phyloP scores from a whole-genome alignment of 169 alveolate species.

The Plasmodium falciparum region DNA sequence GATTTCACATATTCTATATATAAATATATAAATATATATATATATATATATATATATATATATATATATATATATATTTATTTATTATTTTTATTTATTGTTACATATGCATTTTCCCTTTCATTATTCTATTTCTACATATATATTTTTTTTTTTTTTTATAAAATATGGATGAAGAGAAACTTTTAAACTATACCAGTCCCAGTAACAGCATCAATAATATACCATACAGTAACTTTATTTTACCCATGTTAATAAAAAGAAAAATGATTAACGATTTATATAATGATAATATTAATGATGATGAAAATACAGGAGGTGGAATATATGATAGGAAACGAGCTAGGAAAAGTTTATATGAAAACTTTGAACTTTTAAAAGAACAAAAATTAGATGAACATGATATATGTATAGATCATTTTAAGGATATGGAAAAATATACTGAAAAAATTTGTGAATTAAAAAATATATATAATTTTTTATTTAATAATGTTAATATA shows the following conservation, averaged over 20 bases:
- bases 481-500: constrained; percentile 40
- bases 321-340: constrained; percentile 9
- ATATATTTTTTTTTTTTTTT: background rate
- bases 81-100: background rate
- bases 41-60: background rate
- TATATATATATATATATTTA: background rate
- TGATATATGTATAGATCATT: constrained; percentile 76
- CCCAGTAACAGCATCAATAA: constrained; percentile 24
- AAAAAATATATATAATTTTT: constrained; percentile 32
- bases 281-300: constrained; percentile 6
- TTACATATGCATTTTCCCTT: background rate
- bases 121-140: background rate
- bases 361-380: constrained; percentile 39
- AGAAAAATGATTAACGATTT: background rate
- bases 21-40: background rate
- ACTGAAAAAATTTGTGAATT: constrained; percentile 39
- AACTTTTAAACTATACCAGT: constrained; percentile 4
- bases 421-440: constrained; percentile 75
- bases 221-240: constrained; percentile 45
- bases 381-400: constrained; percentile 38
- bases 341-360: constrained; percentile 9
- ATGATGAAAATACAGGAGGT: background rate
- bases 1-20: background rate
- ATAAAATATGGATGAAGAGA: constrained; percentile 25
- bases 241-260: constrained; percentile 1